A percentile compares a stretch with the other conserved stretches of the same genome.
phyloP scores from a whole-genome alignment of 805 yeast genomes.

The Soucietia sequanensis region DNA sequence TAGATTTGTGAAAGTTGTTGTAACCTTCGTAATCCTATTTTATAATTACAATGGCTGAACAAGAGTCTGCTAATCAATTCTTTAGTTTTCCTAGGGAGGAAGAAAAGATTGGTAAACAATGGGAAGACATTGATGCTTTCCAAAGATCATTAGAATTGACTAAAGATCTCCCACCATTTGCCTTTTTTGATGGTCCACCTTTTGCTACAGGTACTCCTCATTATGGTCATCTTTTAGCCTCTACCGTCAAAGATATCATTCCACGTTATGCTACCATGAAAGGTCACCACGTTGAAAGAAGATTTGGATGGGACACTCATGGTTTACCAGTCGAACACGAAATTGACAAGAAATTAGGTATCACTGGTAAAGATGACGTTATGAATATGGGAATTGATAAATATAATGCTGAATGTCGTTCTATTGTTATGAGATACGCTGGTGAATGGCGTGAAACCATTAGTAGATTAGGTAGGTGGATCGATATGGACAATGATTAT shows the following conservation, averaged over 20 bases:
- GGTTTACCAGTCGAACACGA: slow-evolving; percentile 98
- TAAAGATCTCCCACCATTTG: slow-evolving; percentile 80
- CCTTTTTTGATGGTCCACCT: slow-evolving; percentile 99
- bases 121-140: slow-evolving; percentile 96
- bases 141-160: slow-evolving; percentile 80
- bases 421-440: slow-evolving; percentile 97
- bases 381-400: slow-evolving; percentile 90
- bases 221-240: slow-evolving; percentile 95
- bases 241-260: slow-evolving; percentile 95
- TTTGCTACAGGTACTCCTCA: slow-evolving; percentile 99
- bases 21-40: too few relatives aligned
- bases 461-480: slow-evolving; percentile 97
- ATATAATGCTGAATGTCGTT: slow-evolving; percentile 91
- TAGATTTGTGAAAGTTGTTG: too few relatives aligned
- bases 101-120: slow-evolving; percentile 70
- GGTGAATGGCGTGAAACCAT: slow-evolving; percentile 92
- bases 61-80: too few relatives aligned
- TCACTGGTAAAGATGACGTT: slow-evolving; percentile 92
- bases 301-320: slow-evolving; percentile 99
- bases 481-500: slow-evolving; percentile 97
- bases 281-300: slow-evolving; percentile 92
- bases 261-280: slow-evolving; percentile 98
- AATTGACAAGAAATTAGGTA: slow-evolving; percentile 95
- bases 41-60: too few relatives aligned
- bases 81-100: slow-evolving; percentile 89